Evolutionary conservation across 768 basidiomycete genomes (phyloP), one percentile per base, ranked within the genome.

Genomic region (Lentinus brumalis): DNA sequence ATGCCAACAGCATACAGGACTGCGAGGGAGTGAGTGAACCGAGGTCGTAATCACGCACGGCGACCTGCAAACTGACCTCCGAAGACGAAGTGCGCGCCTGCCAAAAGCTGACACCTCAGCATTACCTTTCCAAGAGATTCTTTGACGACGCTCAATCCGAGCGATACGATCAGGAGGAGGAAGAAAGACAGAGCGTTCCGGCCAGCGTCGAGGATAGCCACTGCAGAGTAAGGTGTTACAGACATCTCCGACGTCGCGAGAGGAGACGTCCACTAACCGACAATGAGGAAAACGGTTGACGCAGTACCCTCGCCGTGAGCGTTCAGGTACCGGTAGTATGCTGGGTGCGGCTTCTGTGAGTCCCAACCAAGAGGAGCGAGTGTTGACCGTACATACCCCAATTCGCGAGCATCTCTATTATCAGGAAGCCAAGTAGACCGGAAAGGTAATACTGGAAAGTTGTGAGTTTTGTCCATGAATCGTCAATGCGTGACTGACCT

Each of bases 161-260:
- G 84, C 4, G 92, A 88, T 29, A 98, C 96, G 47, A 98, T 87
- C 21, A 98, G 79, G 21, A 99, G 81, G 81, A 98, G 85, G 77
- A 98, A 98, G 78, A 98, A 95, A 1, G 93, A 95, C 72, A 96
- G 81, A 2, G 94, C 91, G 69, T 98, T 98, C 49, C 97, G 79
- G 6, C 91, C 96, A 9, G 97, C 96, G 68, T 98, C 96, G 46
- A 98, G 78, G 61, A 96, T 92, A n/a, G 95, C 91, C 42, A 96
- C 94, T 92, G 63, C 35, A 56, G 7, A 52, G 31, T 49, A 31
- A 30, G 46, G 26, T 49, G 29, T 46, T n/a, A 56, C 15, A 50
- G n/a, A 46, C 12, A 14, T 18, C 16, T 45, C n/a, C 12, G 5
- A 11, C 26, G 29, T 47, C n/a, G 4, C n/a, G 21, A 14, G 10